A percentile compares a stretch with the other conserved stretches of the same genome.
Evolutionary conservation across 345 rosid species (phyloP).

Genomic region (Salix caprea): DNA sequence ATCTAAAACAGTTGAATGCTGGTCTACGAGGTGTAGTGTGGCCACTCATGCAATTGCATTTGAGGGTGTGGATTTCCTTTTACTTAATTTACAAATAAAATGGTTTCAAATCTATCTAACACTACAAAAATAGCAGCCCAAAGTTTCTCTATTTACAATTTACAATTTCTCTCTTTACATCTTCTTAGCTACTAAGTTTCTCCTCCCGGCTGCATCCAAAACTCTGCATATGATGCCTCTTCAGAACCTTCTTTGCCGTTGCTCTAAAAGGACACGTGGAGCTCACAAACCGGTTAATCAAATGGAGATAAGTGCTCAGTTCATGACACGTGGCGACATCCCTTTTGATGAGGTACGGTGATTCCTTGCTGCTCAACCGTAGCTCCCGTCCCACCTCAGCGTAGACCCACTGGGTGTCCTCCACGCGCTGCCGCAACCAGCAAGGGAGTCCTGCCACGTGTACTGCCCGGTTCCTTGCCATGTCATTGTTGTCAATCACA

Average conservation of each 20-base stretch:
- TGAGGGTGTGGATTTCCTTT: not conserved
- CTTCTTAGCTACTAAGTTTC: no score
- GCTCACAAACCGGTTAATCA: constrained; percentile 65
- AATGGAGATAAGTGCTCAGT: constrained; percentile 65
- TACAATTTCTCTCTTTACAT: no score
- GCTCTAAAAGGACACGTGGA: constrained; percentile 68
- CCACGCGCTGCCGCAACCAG: constrained; percentile 60
- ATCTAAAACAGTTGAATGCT: no score
- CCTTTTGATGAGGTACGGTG: constrained; percentile 47
- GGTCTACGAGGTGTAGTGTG: no score
- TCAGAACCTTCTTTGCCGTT: constrained; percentile 42
- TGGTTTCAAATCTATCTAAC: not conserved
- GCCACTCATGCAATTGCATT: no score
- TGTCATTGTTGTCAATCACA: constrained; percentile 4
- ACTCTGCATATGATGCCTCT: not conserved
- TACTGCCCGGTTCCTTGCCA: not conserved
- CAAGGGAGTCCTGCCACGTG: constrained; percentile 22
- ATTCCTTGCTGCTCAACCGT: constrained; percentile 58
- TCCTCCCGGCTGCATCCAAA: not conserved
- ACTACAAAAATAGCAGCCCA: not conserved
- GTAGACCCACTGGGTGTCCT: constrained; percentile 63
- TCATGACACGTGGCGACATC: constrained; percentile 84
- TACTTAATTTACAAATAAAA: not conserved
- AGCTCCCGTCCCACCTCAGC: constrained; percentile 84
- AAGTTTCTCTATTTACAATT: not conserved